Conservation (phyloP, 306 rosid species). For the Mimosa pudica region DNA sequence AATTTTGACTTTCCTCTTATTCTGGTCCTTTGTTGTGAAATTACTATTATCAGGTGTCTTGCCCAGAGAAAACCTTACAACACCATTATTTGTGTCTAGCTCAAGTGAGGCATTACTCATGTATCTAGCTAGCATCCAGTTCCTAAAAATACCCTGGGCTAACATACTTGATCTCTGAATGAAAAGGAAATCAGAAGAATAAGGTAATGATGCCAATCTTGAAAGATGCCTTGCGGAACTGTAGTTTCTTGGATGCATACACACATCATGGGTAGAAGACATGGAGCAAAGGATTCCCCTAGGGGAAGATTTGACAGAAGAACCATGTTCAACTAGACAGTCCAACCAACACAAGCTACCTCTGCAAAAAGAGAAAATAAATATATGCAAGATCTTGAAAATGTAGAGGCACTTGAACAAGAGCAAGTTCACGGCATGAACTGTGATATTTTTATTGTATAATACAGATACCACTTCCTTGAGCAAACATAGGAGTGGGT, state of each 20-base stretch:
- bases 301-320: conserved; percentile 36
- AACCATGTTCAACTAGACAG: conserved; percentile 44
- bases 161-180: conserved; percentile 13
- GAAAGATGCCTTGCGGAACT: conserved; percentile 29
- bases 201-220: conserved; percentile 14
- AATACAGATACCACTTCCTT: not conserved
- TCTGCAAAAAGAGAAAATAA: conserved; percentile 42
- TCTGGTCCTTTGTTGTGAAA: conserved; percentile 32
- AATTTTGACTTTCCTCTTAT: conserved; percentile 43
- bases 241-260: conserved; percentile 38
- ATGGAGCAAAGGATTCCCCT: conserved; percentile 27
- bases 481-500: too few species aligned
- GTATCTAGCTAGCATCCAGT: conserved; percentile 13
- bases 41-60: conserved; percentile 17
- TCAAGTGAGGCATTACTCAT: not conserved
- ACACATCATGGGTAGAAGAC: conserved; percentile 29
- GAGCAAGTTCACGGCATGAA: not conserved
- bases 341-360: conserved; percentile 37
- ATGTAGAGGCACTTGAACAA: not conserved
- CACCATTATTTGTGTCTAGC: conserved; percentile 32
- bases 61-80: conserved; percentile 66
- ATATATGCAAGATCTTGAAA: not conserved
- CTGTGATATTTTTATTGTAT: not conserved
- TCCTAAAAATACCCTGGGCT: conserved; percentile 33
- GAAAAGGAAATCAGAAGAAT: conserved; percentile 19